Evolutionary conservation across 2,329 filamentous ascomycete species (phyloP), one percentile per base, ranked within the genome.

Genomic region (Rhynchosporium secalis): DNA sequence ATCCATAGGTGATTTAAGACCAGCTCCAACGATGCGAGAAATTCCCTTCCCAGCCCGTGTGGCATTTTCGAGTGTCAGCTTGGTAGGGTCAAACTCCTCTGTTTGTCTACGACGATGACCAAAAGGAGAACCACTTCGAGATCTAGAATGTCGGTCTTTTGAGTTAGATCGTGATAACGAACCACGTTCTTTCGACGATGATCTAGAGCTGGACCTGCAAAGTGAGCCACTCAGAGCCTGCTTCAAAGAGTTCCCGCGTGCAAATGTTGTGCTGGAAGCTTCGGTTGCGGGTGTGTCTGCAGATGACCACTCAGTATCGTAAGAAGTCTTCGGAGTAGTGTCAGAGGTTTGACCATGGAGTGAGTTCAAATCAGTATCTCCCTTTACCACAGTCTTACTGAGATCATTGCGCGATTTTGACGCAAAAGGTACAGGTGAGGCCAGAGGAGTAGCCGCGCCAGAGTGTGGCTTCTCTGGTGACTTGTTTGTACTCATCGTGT

Each of bases 21-120:
- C 85, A n/a, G 89, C 87, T 10, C 83, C 83, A 4, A 93, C 85
- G 54, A 95, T 88, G n/a, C 86, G 84, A 28, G 85, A 83, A 41
- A 92, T 82, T 1, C 88, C 86, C 68, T 85, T 88, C 1, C 85
- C 83, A 7, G 89, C 86, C 52, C 84, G 85, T 12, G 89, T 77
- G 1, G 86, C 86, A 31, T 83, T 81, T 20, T 90, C 87, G 1
- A 86, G 62, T 4, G 76, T 73, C 58, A 78, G 69, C 20, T 71
- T 67, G 29, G 70, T 72, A 15, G 73, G 71, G 54, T 72, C 76
- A 65, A 72, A 73, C 62, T 64, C 70, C 62, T 66, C 71, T 63
- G 57, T 62, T 31, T 62, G 57, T 51, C 46, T 62, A 15, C 59
- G 56, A 56, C 57, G 63, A 45, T 48, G 36, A 6, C 65, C 55